Base-by-base conservation (phyloP, 1,284 basidiomycete species). In the Exobasidium rhododendri region DNA sequence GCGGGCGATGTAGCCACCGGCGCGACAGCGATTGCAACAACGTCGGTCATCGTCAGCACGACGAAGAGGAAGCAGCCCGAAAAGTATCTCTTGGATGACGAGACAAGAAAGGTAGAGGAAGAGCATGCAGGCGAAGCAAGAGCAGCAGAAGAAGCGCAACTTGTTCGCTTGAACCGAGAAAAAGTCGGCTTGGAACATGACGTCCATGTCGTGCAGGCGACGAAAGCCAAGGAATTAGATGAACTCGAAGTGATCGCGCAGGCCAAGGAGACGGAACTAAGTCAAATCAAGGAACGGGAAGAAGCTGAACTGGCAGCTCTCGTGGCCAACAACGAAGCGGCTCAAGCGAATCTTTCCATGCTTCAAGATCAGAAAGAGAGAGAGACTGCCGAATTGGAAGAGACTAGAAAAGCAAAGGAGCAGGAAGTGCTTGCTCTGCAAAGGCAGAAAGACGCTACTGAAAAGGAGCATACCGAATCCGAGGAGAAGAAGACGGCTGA, bases 251-350 rank as follows among this genome's bases (percentile, higher is more conserved):
- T 10, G 17, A 40, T 40, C 10, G 35, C 35, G 17, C 7, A 40
- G 35, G 35, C 17, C 35, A 40, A 40, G 35, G 35, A 40, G 17
- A 40, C 35, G 35, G 35, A 40, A 40, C 17, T 40, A 17, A 40
- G 35, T 6, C 44, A 54, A 40, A 10, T 10, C 17, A 6, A 10
- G 22, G 35, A 30, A 30, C 24, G 55, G 58, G n/a, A n/a, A n/a
- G n/a, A n/a, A 40, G 52, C 58, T 24, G 58, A 20, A 2, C 24
- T 45, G 49, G 46, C 57, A 3, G 47, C 20, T 24, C 4, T 13
- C 2, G 47, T 24, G 2, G 20, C 47, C 4, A 50, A 17, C 35
- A 40, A 40, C 10, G 35, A 40, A 40, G 35, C 35, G 10, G 17
- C 35, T 40, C 10, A 40, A 40, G 17, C 7, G 35, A 17, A 40